A percentile compares a stretch with the other conserved stretches of the same genome.
Conservation (phyloP, 2,329 filamentous ascomycete genomes). For the Xylariales sp. region DNA sequence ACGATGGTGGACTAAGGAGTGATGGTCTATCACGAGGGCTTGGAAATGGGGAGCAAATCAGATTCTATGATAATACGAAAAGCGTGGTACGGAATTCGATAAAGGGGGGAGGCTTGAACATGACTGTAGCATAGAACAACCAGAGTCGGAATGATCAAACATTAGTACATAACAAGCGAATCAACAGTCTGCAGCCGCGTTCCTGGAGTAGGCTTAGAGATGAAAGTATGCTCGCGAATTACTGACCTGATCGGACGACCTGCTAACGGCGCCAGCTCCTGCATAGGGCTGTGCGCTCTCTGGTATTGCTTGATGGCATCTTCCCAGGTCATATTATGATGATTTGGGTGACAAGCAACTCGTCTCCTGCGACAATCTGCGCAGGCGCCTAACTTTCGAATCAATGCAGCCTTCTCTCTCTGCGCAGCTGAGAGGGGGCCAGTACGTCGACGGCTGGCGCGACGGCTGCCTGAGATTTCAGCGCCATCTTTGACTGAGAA, state of each 20-base stretch:
- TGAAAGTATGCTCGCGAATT: too few relatives aligned
- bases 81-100: too few relatives aligned
- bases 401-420: conserved; percentile 54
- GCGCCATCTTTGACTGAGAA: conserved; percentile 53
- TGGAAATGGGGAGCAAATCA: too few relatives aligned
- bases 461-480: conserved; percentile 48
- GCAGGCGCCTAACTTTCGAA: conserved; percentile 56
- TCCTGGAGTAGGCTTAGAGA: too few relatives aligned
- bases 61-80: too few relatives aligned
- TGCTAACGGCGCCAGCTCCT: conserved; percentile 41
- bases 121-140: too few relatives aligned
- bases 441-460: conserved; percentile 53
- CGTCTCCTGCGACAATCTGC: conserved; percentile 50
- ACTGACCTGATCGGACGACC: conserved; percentile 43
- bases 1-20: too few relatives aligned
- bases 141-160: too few relatives aligned
- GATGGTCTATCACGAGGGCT: too few relatives aligned
- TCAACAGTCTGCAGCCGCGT: too few relatives aligned
- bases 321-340: conserved; percentile 59
- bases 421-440: conserved; percentile 55
- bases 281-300: conserved; percentile 47
- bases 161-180: too few relatives aligned
- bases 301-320: conserved; percentile 50
- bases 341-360: conserved; percentile 56
- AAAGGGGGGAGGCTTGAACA: too few relatives aligned